phyloP scores from a whole-genome alignment of 306 rosid species.

The Corylus avellana region DNA sequence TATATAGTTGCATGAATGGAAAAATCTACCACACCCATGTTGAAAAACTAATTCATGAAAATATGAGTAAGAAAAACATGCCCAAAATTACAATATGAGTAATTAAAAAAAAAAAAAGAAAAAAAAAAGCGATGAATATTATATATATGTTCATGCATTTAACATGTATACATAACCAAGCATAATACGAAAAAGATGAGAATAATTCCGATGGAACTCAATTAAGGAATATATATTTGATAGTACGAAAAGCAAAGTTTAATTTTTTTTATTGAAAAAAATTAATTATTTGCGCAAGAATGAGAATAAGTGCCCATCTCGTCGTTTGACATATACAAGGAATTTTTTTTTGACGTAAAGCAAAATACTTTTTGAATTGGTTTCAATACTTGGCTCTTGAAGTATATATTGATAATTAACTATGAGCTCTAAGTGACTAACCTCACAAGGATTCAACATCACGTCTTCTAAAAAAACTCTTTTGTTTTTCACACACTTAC shows the following conservation, averaged over 20 bases:
- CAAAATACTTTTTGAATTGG: background rate
- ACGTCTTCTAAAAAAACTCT: no score
- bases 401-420: no score
- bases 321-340: slow-evolving; percentile 1
- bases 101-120: background rate
- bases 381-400: background rate
- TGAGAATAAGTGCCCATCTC: background rate
- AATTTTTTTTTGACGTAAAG: background rate
- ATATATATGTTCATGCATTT: background rate
- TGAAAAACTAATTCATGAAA: background rate
- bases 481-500: no score
- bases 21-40: background rate
- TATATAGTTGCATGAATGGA: background rate
- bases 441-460: no score
- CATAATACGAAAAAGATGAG: background rate
- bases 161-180: slow-evolving; percentile 7
- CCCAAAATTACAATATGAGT: background rate
- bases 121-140: background rate
- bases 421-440: no score
- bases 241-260: slow-evolving; percentile 2
- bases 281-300: background rate
- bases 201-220: slow-evolving; percentile 1
- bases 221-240: background rate
- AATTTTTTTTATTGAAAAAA: background rate
- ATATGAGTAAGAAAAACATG: background rate